Conservation (phyloP, 208 protist species). For the Acanthamoeba castellanii region DNA sequence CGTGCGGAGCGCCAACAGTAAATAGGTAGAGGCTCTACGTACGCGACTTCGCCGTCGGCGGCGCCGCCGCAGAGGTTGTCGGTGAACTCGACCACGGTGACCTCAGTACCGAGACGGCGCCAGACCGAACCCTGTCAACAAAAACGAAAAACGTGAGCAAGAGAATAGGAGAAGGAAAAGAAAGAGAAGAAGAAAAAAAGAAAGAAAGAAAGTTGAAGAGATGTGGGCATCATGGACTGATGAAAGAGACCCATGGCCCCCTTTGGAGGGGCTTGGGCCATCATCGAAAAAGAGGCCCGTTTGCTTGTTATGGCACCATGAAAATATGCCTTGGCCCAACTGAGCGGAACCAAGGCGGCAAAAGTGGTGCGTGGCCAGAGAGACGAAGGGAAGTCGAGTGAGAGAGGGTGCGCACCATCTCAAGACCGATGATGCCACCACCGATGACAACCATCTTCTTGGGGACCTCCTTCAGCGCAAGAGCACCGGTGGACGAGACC, state of each 20-base stretch:
- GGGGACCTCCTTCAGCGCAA: constrained; percentile 96
- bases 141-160: constrained; percentile 76
- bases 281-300: neutral
- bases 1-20: neutral
- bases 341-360: neutral
- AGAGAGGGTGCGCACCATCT: constrained; percentile 87
- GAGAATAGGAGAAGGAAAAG: neutral
- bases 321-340: constrained; percentile 19
- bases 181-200: neutral
- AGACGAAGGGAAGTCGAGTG: neutral
- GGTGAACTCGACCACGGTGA: constrained; percentile 99
- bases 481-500: constrained; percentile 98
- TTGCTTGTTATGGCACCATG: neutral
- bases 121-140: constrained; percentile 96
- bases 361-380: neutral
- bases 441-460: constrained; percentile 99
- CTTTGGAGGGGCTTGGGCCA: neutral
- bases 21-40: neutral
- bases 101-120: constrained; percentile 97
- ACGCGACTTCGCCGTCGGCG: constrained; percentile 81
- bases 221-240: constrained; percentile 28
- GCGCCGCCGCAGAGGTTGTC: constrained; percentile 91
- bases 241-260: neutral
- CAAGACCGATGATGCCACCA: constrained; percentile 99
- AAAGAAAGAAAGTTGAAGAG: neutral